phyloP scores from a whole-genome alignment of 108 stramenopile species.

The Epithemia pelagica region DNA sequence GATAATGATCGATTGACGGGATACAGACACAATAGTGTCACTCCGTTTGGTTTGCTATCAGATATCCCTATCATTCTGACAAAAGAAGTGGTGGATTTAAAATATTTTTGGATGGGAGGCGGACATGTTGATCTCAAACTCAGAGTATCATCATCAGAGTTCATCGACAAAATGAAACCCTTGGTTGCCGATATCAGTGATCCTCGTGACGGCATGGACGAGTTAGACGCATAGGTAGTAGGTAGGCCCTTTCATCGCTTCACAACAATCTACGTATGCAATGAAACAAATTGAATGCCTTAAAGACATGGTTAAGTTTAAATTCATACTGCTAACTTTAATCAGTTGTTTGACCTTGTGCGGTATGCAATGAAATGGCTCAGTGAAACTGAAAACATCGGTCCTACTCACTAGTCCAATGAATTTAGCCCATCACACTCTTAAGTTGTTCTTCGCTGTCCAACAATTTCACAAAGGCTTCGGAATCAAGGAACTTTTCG shows the following conservation, averaged over 20 bases:
- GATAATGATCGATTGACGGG: conserved; percentile 70
- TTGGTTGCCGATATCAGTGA: conserved; percentile 20
- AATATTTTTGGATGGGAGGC: conserved; percentile 77
- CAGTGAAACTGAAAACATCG: no score
- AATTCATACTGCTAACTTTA: background rate
- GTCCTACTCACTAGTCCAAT: no score
- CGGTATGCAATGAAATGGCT: no score
- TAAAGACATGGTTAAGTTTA: background rate
- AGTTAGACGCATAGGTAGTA: conserved; percentile 1
- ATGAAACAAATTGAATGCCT: background rate
- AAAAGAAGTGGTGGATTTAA: conserved; percentile 29
- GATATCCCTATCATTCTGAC: conserved; percentile 61
- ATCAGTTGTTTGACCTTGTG: no score
- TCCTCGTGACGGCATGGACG: conserved; percentile 13
- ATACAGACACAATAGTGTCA: conserved; percentile 67
- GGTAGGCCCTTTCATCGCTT: background rate
- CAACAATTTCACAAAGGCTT: conserved; percentile 37
- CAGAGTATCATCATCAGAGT: conserved; percentile 67
- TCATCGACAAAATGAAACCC: conserved; percentile 29
- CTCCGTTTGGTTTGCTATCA: conserved; percentile 72
- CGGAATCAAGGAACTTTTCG: conserved; percentile 31
- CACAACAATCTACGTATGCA: background rate
- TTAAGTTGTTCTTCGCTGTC: conserved; percentile 36
- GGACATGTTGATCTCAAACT: conserved; percentile 80
- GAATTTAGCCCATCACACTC: conserved; percentile 14